These are phyloP conservation scores for Umbellularia californica DNA, from an alignment of 164 flowering plant genomes.

Conservation along the genomic window DNA sequence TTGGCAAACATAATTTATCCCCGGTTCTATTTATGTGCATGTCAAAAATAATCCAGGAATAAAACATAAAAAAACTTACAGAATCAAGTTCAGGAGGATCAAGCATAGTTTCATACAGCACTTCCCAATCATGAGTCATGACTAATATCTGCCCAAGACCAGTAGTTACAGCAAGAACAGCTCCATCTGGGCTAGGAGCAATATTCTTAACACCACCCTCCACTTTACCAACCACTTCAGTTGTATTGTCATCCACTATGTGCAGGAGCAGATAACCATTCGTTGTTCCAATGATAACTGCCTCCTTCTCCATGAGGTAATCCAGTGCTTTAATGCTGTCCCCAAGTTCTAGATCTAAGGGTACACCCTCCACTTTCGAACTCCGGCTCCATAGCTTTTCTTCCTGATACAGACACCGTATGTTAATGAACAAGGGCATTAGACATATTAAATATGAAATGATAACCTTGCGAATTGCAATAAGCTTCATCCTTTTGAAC, in stretches of 20 bases:
- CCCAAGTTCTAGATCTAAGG: slow-evolving; percentile 63
- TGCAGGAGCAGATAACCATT: slow-evolving; percentile 60
- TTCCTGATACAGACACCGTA: slow-evolving; percentile 29
- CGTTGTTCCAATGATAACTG: slow-evolving; percentile 68
- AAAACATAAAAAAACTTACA: slow-evolving; percentile 35
- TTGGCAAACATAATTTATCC: too few relatives aligned
- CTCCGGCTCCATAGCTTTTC: slow-evolving; percentile 28
- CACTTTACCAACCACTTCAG: slow-evolving; percentile 83
- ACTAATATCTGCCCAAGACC: slow-evolving; percentile 77
- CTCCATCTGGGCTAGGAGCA: slow-evolving; percentile 96
- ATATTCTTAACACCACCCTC: slow-evolving; percentile 85
- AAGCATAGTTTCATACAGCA: slow-evolving; percentile 65
- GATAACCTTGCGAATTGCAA: background rate
- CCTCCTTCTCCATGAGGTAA: slow-evolving; percentile 93
- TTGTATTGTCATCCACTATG: slow-evolving; percentile 42
- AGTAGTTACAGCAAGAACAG: slow-evolving; percentile 65
- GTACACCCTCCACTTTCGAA: slow-evolving; percentile 26
- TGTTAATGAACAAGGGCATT: background rate
- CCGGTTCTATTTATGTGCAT: background rate
- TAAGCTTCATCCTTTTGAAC: too few relatives aligned
- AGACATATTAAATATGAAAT: background rate
- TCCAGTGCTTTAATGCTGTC: slow-evolving; percentile 67
- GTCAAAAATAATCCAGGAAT: too few relatives aligned
- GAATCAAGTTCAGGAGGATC: slow-evolving; percentile 50
- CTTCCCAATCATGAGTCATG: slow-evolving; percentile 96